Evolutionary conservation across 2,329 filamentous ascomycete species (phyloP).

Genomic region (Dactylellina sp.): DNA sequence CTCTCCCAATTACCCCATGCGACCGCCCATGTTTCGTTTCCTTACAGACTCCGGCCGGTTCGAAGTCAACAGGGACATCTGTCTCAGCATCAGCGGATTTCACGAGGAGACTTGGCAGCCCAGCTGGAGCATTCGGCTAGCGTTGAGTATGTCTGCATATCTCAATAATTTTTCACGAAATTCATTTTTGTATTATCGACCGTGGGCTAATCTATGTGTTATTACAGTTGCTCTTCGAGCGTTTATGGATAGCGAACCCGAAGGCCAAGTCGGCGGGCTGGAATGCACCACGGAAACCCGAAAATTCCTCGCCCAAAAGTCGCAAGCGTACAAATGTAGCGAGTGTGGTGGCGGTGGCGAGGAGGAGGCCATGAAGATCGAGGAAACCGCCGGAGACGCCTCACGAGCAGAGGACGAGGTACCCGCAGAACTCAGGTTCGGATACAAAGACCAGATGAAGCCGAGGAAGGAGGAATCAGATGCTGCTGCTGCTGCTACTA

Average conservation of each 20-base stretch:
- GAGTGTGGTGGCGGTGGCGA: slow-evolving; percentile 71
- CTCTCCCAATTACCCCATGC: slow-evolving; percentile 87
- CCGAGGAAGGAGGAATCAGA: slow-evolving; percentile 61
- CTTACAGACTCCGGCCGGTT: slow-evolving; percentile 91
- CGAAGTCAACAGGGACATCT: slow-evolving; percentile 96
- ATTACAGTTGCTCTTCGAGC: slow-evolving; percentile 74
- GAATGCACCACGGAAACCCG: slow-evolving; percentile 78
- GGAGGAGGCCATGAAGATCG: slow-evolving; percentile 61
- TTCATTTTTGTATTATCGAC: neutral
- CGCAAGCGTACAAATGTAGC: slow-evolving; percentile 74
- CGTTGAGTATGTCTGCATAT: slow-evolving; percentile 70
- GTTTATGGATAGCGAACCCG: slow-evolving; percentile 92
- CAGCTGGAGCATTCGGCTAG: slow-evolving; percentile 94
- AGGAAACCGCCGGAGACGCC: slow-evolving; percentile 63
- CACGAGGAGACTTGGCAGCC: slow-evolving; percentile 99
- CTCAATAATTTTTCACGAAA: neutral
- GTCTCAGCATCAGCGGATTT: slow-evolving; percentile 90
- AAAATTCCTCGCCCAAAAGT: slow-evolving; percentile 76
- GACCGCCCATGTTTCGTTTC: slow-evolving; percentile 95
- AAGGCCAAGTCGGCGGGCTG: slow-evolving; percentile 89
- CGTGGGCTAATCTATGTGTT: neutral
- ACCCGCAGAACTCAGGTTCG: slow-evolving; percentile 72
- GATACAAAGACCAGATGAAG: slow-evolving; percentile 78
- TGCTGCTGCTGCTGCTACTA: neutral
- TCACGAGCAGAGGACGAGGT: slow-evolving; percentile 65